phyloP scores from a whole-genome alignment of 2,329 filamentous ascomycete genomes.

The Arthrobotrys pseudoclavata region DNA sequence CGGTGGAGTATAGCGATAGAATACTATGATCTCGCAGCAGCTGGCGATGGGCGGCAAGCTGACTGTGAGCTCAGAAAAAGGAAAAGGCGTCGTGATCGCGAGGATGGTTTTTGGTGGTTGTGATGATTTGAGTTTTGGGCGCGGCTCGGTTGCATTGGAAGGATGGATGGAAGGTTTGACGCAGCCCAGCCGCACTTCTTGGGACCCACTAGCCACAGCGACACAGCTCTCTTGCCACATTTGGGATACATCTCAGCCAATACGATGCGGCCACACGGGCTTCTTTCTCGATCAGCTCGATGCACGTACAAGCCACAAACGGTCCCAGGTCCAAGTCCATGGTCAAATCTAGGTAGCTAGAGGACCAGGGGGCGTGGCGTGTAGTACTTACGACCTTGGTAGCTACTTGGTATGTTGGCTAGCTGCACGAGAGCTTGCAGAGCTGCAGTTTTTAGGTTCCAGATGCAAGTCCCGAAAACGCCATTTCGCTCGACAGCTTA shows the following conservation, averaged over 20 bases:
- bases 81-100: background rate
- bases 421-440: background rate
- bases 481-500: constrained; percentile 25
- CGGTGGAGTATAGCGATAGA: background rate
- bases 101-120: background rate
- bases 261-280: constrained; percentile 43
- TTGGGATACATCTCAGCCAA: constrained; percentile 25
- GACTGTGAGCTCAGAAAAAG: background rate
- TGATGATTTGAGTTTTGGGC: background rate
- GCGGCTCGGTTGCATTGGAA: background rate
- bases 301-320: constrained; percentile 13
- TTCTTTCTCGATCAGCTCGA: constrained; percentile 11
- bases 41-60: constrained; percentile 12
- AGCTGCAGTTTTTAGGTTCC: background rate
- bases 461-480: constrained; percentile 27
- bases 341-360: background rate
- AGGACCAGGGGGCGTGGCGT: background rate
- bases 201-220: constrained; percentile 21
- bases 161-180: background rate
- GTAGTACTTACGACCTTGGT: no score
- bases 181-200: background rate
- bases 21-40: background rate
- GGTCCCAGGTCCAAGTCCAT: background rate
- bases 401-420: background rate
- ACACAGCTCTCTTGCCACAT: constrained; percentile 33